Conservation (phyloP, 306 rosid genomes). For the Pyrus communis region DNA sequence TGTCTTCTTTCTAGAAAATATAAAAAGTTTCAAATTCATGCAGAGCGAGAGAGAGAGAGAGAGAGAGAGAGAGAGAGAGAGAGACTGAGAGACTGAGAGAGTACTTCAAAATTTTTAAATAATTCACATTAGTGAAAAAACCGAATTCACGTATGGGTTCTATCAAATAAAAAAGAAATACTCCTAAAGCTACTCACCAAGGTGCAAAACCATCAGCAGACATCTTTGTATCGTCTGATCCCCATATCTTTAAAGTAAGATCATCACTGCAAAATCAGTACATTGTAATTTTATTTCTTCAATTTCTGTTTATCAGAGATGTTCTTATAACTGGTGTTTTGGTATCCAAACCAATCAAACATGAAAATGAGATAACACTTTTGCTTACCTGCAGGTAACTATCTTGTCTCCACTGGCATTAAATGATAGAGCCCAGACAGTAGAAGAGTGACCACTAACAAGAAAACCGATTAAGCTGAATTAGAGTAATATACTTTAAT, state of each 20-base stretch:
- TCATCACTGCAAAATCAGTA: conserved; percentile 63
- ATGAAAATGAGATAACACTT: conserved; percentile 1
- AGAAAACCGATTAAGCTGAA: conserved; percentile 10
- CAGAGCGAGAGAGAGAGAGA: background rate
- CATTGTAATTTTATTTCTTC: conserved; percentile 1
- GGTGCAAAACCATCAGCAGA: conserved; percentile 57
- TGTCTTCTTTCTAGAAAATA: conserved; percentile 4
- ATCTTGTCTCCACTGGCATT: conserved; percentile 76
- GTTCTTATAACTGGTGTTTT: background rate
- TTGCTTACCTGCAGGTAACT: conserved; percentile 80
- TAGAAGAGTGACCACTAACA: conserved; percentile 85
- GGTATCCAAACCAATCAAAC: background rate
- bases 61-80: background rate
- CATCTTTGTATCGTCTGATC: conserved; percentile 40
- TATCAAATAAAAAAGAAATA: background rate
- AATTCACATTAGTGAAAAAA: background rate
- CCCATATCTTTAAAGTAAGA: conserved; percentile 88
- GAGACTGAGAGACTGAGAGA: background rate
- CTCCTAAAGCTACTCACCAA: conserved; percentile 50
- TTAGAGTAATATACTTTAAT: background rate
- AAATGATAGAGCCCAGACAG: conserved; percentile 89
- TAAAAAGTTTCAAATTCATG: background rate
- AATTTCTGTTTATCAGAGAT: background rate
- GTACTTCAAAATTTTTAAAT: background rate
- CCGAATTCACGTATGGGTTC: background rate